Base-by-base conservation (phyloP, 2,329 filamentous ascomycete species). In the Claviceps digitariae region DNA sequence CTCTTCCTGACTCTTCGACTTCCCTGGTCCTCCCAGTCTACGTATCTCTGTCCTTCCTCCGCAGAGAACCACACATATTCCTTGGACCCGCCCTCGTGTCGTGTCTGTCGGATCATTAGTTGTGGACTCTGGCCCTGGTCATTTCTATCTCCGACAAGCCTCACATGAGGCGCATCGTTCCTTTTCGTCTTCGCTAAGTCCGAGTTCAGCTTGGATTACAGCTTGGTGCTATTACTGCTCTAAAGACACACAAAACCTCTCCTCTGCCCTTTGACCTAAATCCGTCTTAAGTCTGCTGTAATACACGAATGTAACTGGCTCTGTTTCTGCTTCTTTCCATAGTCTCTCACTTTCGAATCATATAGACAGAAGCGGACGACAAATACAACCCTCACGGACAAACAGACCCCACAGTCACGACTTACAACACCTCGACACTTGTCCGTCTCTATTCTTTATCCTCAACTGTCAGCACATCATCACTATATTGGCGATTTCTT, bases 1-100 rank as follows among this genome's bases (percentile, higher is more conserved):
- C 46, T 47, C 54, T 51, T 52, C 36, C 52, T 48, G 48, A 53
- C 51, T 55, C 54, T 51, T 29, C 20, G 15, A 20, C 51, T 51
- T 45, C 36, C 36, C 51, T 48, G 54, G 38, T 27, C 47, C 48
- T 40, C 48, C 47, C 31, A 34, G 43, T 23, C 13, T 40, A 29
- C 20, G 7, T 45, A n/a, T 52, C 50, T 48, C 50, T 47, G 29
- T 51, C 29, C 41, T 51, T 9, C 29, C 13, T 36, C 40, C 27
- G 6, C 45, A 41, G 48, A 48, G 48, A 51, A 53, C 48, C 54
- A 50, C 54, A 51, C 54, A 51, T 40, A 34, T 38, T 53, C 51
- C 29, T 40, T 34, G 43, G 54, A 51, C 54, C 54, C 54, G 48
- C 51, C 25, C 21, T 40, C 48, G 31, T 49, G 49, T 51, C 48